Conservation (phyloP, 148 eudicot genomes). For the Rhododendron williamsianum region DNA sequence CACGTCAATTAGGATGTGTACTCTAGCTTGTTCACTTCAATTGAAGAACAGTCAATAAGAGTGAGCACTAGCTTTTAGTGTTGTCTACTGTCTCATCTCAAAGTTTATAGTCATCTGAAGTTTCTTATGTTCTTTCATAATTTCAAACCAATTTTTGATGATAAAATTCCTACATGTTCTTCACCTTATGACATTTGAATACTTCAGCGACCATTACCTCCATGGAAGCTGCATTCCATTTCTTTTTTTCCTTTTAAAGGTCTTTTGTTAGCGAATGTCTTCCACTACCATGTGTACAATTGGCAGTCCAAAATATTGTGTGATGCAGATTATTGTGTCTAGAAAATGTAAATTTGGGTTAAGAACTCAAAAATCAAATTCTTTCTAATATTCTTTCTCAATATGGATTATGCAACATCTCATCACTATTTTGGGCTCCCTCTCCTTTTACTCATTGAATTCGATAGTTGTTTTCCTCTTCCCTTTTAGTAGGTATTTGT, state of each 20-base stretch:
- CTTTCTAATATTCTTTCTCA: not conserved
- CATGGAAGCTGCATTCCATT: not conserved
- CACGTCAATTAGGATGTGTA: not conserved
- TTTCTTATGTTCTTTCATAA: not conserved
- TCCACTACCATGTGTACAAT: not conserved
- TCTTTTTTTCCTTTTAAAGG: not conserved
- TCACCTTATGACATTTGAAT: not conserved
- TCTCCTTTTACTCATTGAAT: not conserved
- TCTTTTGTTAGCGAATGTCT: not conserved
- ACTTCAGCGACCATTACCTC: not conserved
- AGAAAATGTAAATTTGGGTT: not conserved
- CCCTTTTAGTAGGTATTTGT: not conserved
- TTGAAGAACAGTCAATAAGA: not conserved
- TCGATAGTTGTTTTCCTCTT: not conserved
- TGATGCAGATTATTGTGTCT: not conserved
- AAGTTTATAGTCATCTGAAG: not conserved
- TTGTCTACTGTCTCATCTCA: not conserved
- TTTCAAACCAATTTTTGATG: not conserved
- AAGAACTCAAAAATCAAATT: not conserved
- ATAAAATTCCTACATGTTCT: not conserved
- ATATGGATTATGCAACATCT: not conserved
- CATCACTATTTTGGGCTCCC: not conserved
- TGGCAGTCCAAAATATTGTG: not conserved
- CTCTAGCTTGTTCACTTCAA: not conserved
- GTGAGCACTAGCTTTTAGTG: not conserved